phyloP scores from a whole-genome alignment of 2,329 filamentous ascomycete genomes.

The Hypomyces perniciosus region DNA sequence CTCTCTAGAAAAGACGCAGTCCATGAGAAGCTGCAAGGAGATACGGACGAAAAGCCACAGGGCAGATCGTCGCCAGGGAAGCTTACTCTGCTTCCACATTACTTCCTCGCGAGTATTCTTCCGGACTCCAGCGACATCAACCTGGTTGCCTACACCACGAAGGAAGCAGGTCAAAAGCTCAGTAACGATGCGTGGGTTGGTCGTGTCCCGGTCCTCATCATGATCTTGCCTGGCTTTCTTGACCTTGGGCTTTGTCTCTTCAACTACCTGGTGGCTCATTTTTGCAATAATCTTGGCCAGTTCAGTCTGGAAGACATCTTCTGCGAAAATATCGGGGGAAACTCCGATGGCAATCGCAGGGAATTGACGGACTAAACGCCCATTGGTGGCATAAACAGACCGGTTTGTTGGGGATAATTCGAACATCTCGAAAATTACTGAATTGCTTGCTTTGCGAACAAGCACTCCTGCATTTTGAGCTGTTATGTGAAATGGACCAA shows the following conservation, averaged over 20 bases:
- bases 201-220: constrained; percentile 43
- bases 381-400: too few relatives aligned
- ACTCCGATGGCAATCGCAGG: too few relatives aligned
- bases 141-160: constrained; percentile 27
- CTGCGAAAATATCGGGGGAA: constrained; percentile 5
- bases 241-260: constrained; percentile 17
- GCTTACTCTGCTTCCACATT: constrained; percentile 27
- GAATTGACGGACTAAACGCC: too few relatives aligned
- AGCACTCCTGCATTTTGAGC: too few relatives aligned
- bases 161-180: constrained; percentile 40
- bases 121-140: constrained; percentile 21
- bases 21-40: constrained; percentile 33
- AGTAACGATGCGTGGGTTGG: constrained; percentile 44
- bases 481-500: too few relatives aligned
- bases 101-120: constrained; percentile 54
- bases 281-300: constrained; percentile 22
- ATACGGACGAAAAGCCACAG: constrained; percentile 52
- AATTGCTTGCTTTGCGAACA: too few relatives aligned
- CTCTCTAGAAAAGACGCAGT: background rate
- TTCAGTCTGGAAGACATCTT: constrained; percentile 16
- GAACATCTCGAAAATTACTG: too few relatives aligned
- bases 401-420: too few relatives aligned
- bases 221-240: constrained; percentile 32
- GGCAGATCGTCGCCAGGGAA: constrained; percentile 44
- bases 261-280: constrained; percentile 24